phyloP scores from a whole-genome alignment of 2,329 filamentous ascomycete species.

The Hypoxylon sp. region DNA sequence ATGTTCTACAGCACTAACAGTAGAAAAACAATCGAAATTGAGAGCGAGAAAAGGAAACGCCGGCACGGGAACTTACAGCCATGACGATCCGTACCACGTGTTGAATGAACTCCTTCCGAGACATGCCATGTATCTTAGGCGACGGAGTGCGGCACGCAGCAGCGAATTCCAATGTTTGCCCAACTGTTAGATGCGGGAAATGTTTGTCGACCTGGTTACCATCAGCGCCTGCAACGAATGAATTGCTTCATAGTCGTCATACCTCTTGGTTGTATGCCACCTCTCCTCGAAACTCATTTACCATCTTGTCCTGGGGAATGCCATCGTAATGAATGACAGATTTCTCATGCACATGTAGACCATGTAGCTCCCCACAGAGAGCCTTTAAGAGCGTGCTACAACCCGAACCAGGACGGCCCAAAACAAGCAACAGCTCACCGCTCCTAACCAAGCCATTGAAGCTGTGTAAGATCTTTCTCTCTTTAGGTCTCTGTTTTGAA shows the following conservation, averaged over 20 bases:
- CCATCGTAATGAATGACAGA: conserved; percentile 72
- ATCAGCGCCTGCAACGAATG: neutral
- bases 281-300: conserved; percentile 22
- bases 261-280: conserved; percentile 26
- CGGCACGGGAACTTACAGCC: conserved; percentile 74
- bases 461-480: conserved; percentile 25
- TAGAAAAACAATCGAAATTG: neutral
- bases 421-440: conserved; percentile 65
- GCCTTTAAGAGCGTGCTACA: conserved; percentile 69
- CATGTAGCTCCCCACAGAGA: conserved; percentile 52
- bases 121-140: conserved; percentile 21
- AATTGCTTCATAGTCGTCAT: neutral
- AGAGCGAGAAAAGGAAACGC: conserved; percentile 69
- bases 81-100: conserved; percentile 50
- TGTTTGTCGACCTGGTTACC: conserved; percentile 55
- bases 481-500: conserved; percentile 1
- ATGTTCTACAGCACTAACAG: neutral
- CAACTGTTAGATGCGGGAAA: conserved; percentile 83
- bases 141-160: conserved; percentile 64
- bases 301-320: conserved; percentile 26
- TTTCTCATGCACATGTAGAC: conserved; percentile 33
- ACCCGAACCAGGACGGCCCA: conserved; percentile 64
- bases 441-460: conserved; percentile 41
- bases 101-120: conserved; percentile 65
- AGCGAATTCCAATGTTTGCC: conserved; percentile 81